Conservation (phyloP, 306 rosid genomes). For the Inga leiocalycina region DNA sequence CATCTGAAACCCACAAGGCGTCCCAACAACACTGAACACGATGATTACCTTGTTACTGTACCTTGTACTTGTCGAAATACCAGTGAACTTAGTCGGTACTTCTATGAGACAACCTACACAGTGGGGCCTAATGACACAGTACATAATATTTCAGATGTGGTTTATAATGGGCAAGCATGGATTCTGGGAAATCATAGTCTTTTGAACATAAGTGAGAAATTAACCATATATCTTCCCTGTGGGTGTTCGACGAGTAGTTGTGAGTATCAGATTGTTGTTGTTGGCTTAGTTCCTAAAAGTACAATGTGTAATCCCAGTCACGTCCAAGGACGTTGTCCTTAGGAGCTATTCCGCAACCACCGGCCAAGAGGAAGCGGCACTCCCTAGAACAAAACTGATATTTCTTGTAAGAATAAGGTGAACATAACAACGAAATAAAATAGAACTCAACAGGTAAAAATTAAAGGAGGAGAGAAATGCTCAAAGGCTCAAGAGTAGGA, state of each 20-base stretch:
- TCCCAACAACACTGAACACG: slow-evolving; percentile 30
- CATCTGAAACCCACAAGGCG: slow-evolving; percentile 42
- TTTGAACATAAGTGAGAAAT: background rate
- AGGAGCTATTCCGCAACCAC: too few relatives aligned
- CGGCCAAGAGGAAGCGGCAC: too few relatives aligned
- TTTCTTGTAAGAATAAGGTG: too few relatives aligned
- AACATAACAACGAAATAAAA: too few relatives aligned
- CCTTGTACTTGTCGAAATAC: slow-evolving; percentile 67
- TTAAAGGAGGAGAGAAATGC: too few relatives aligned
- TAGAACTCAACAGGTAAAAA: too few relatives aligned
- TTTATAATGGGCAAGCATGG: slow-evolving; percentile 71
- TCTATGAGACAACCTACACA: slow-evolving; percentile 52
- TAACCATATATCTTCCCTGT: slow-evolving; percentile 62
- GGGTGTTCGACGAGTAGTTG: slow-evolving; percentile 52
- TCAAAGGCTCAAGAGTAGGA: too few relatives aligned
- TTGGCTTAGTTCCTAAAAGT: too few relatives aligned
- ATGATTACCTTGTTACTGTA: slow-evolving; percentile 53
- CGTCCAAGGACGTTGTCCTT: too few relatives aligned
- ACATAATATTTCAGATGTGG: slow-evolving; percentile 26
- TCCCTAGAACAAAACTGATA: too few relatives aligned
- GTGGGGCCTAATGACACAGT: slow-evolving; percentile 43
- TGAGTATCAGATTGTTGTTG: slow-evolving; percentile 52
- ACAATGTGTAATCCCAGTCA: too few relatives aligned
- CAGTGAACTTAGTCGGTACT: slow-evolving; percentile 47
- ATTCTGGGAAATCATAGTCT: background rate